Evolutionary conservation across 129 eudicot genomes (phyloP).

Genomic region (Artemisia annua): DNA sequence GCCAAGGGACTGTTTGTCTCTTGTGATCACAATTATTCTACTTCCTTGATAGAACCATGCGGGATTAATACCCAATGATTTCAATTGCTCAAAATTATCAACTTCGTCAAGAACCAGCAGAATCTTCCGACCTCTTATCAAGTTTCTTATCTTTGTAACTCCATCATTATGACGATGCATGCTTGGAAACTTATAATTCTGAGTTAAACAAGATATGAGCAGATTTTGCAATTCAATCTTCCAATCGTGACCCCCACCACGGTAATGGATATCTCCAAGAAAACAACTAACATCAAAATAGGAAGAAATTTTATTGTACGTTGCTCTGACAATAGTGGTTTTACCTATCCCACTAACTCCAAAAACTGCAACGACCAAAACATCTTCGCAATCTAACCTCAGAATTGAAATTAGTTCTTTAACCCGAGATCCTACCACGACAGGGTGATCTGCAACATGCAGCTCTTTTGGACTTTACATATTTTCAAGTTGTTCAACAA

Average conservation of each 20-base stretch:
- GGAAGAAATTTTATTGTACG: slow-evolving; percentile 8
- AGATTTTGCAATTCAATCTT: slow-evolving; percentile 21
- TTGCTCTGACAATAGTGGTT: slow-evolving; percentile 26
- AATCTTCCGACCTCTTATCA: too few relatives aligned
- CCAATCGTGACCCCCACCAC: not conserved
- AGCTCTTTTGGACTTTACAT: slow-evolving; percentile 13
- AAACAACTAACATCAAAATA: slow-evolving; percentile 20
- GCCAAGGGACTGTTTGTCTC: too few relatives aligned
- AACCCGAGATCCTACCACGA: slow-evolving; percentile 30
- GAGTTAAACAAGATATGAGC: slow-evolving; percentile 11
- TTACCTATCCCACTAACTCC: slow-evolving; percentile 28
- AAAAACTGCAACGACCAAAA: slow-evolving; percentile 25
- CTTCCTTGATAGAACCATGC: too few relatives aligned
- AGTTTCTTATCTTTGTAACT: too few relatives aligned
- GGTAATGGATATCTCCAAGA: slow-evolving; percentile 22
- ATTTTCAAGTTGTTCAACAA: slow-evolving; percentile 16
- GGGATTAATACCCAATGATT: too few relatives aligned
- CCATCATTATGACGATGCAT: not conserved
- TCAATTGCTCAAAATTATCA: too few relatives aligned
- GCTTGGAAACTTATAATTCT: not conserved
- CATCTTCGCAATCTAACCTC: slow-evolving; percentile 15
- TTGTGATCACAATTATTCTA: too few relatives aligned
- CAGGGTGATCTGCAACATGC: slow-evolving; percentile 20
- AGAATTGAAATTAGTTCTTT: slow-evolving; percentile 12
- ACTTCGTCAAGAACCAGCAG: too few relatives aligned